A percentile compares a stretch with the other conserved stretches of the same genome.
Conservation (phyloP, 345 rosid species). For the Abelmoschus esculentus region DNA sequence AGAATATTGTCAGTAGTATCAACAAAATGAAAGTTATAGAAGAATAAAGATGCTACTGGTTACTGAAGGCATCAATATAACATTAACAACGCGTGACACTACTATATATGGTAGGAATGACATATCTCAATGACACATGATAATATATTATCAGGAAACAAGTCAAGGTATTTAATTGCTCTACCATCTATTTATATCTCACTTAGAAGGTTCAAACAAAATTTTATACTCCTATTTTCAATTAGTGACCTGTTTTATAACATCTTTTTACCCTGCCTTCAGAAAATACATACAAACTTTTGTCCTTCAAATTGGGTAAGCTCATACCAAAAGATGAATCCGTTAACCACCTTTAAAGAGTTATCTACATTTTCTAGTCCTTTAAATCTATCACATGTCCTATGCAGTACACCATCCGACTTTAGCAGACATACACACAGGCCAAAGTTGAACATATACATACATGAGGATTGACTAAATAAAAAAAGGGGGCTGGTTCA, state of each 20-base stretch:
- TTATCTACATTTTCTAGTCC: not conserved
- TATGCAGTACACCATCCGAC: not conserved
- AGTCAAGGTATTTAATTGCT: not conserved
- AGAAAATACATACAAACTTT: not conserved
- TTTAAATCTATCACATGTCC: not conserved
- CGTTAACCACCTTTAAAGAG: not conserved
- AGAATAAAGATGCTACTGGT: not conserved
- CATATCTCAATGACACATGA: not conserved
- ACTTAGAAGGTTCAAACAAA: not conserved
- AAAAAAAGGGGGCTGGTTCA: constrained; percentile 31
- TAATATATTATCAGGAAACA: not conserved
- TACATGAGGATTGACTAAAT: not conserved
- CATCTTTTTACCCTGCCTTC: not conserved
- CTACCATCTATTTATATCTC: not conserved
- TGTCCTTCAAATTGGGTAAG: not conserved
- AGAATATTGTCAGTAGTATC: constrained; percentile 12
- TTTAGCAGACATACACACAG: not conserved
- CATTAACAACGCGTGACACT: not conserved
- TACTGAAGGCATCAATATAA: not conserved
- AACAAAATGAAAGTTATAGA: constrained; percentile 1
- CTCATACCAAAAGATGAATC: too few species aligned
- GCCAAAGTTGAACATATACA: not conserved
- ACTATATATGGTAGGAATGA: not conserved
- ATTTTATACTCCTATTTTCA: not conserved
- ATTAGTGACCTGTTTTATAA: not conserved